Conservation (phyloP, 78 protist genomes). For the slime mould (Dictyostelium discoideum) region dicty_2.7 NC_007091.3:3730501-3731000, state of each 20-base stretch:
- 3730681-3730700: too few species aligned
- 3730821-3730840: constrained; percentile 23
- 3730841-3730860: constrained; percentile 59
- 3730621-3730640: too few species aligned
- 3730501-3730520: too few species aligned
- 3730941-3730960: constrained; percentile 54
- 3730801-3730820: constrained; percentile 2
- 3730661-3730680: too few species aligned
- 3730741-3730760: neutral
- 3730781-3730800: constrained; percentile 36
- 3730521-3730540: too few species aligned
- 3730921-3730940: constrained; percentile 38
- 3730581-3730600: too few species aligned
- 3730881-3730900: constrained; percentile 16
- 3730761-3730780: constrained; percentile 40
- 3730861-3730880: neutral
- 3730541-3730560: too few species aligned
- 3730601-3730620: too few species aligned
- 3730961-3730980: neutral
- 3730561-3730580: too few species aligned
- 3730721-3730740: constrained; percentile 66
- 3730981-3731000: neutral
- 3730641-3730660: too few species aligned
- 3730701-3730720: constrained; percentile 7
- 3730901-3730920: constrained; percentile 11